Conservation (phyloP, 306 rosid species). For the Cicer chorassanicum region DNA sequence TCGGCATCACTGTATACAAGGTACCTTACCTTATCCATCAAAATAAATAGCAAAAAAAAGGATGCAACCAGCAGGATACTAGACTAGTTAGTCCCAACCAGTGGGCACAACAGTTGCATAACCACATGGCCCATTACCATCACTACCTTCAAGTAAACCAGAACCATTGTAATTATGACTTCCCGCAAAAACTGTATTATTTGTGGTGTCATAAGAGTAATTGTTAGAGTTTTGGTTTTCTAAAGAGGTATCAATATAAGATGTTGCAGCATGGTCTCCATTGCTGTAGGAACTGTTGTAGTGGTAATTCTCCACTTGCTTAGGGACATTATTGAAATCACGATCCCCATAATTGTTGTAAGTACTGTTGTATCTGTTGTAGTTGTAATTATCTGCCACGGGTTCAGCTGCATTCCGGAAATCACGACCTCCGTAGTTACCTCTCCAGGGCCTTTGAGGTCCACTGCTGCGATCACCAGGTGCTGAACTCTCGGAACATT, state of each 20-base stretch:
- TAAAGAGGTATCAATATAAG: constrained; percentile 25
- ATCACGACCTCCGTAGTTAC: constrained; percentile 72
- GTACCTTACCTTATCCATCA: constrained; percentile 1
- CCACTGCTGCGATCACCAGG: constrained; percentile 43
- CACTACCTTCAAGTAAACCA: constrained; percentile 37
- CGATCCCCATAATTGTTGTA: constrained; percentile 41
- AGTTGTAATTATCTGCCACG: neutral
- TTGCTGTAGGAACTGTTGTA: constrained; percentile 42
- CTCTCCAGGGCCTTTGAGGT: constrained; percentile 51
- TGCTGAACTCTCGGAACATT: constrained; percentile 53
- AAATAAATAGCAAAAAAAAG: constrained; percentile 33
- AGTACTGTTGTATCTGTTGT: neutral
- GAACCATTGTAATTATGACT: constrained; percentile 35
- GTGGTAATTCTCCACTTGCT: neutral
- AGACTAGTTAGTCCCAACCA: constrained; percentile 75
- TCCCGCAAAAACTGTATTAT: neutral
- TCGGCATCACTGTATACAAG: constrained; percentile 22
- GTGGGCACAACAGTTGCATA: constrained; percentile 49
- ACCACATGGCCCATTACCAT: constrained; percentile 38
- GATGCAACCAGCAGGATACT: constrained; percentile 8
- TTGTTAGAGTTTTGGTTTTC: constrained; percentile 14
- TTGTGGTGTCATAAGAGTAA: constrained; percentile 22
- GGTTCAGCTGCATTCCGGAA: constrained; percentile 47
- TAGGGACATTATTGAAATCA: neutral
- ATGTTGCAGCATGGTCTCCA: constrained; percentile 14